These are phyloP conservation scores for Digitaria exilis DNA, from an alignment of 202 grass and related monocot genomes.

Conservation along the genomic window DNA sequence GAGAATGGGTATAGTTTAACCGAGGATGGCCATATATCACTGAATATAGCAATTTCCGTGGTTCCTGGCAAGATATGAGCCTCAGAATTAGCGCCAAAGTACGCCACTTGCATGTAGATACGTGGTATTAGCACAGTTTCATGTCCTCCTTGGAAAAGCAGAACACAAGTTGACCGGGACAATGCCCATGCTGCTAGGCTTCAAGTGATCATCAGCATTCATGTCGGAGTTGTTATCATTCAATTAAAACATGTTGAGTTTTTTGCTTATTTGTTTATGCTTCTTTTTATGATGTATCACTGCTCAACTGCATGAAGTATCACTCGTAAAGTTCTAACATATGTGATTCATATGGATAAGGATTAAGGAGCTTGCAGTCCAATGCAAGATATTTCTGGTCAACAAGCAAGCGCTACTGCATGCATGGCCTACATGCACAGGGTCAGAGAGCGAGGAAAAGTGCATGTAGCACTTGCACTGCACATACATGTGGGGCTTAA, in stretches of 20 bases:
- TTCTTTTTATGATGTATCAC: not conserved
- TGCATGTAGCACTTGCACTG: not conserved
- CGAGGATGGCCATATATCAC: not conserved
- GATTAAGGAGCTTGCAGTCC: not conserved
- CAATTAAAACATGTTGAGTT: not conserved
- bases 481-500: not conserved
- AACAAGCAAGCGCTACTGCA: not conserved
- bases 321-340: not conserved
- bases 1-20: not conserved
- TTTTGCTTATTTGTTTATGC: not conserved
- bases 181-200: not conserved
- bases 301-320: not conserved
- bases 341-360: constrained; percentile 12
- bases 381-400: not conserved
- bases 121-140: not conserved
- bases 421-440: not conserved
- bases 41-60: not conserved
- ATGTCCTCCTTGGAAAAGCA: not conserved
- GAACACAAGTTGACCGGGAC: not conserved
- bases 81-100: constrained; percentile 1
- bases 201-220: not conserved
- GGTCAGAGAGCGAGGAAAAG: not conserved
- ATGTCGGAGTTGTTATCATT: not conserved
- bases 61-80: constrained; percentile 27
- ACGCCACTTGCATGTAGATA: not conserved